Base-by-base conservation (phyloP, 225 moss, liverwort and hornwort genomes). In the Ulota crispa region DNA sequence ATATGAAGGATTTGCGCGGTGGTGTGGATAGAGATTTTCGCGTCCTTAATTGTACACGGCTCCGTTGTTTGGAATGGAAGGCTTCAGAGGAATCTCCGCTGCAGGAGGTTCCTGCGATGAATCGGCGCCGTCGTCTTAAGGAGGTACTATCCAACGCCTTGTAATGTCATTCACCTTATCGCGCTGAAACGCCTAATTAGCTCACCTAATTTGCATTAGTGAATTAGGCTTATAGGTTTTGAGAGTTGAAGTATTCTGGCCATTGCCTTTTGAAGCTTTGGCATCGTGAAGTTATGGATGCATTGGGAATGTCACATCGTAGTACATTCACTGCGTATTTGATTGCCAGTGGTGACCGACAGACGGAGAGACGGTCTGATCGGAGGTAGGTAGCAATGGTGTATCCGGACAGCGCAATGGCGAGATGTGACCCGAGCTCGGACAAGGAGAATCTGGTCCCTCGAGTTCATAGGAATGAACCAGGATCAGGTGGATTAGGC, bases 381-480 rank as follows among this genome's bases (percentile, higher is more conserved):
- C 45, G 53, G 76, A 76, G 60, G 77, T 64, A 77, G 41, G 9
- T 78, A 76, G 64, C 82, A 67, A 89, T 87, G 91, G 81, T 83
- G 53, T 69, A 78, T 64, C 70, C 80, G 53, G 82, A 91, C 64
- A 81, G 81, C 75, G 55, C 71, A 39, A 87, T 91, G 88, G 75
- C 72, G 71, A 82, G 78, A 45, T 81, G 60, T 41, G 85, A 89
- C 69, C 76, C 70, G 57, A 89, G 76, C 78, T 86, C 78, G 85
- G 91, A 91, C 50, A 91, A 91, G 76, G 91, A 91, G 72, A 91
- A 91, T 62, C 16, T 85, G 64, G 91, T 85, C 53, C 91, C 88
- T 59, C 85, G 91, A 31, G 64, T 72, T 28, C 88, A 87, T 10
- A 91, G 81, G 85, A 65, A 64, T 64, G 91, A 89, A 73, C 81